Base-by-base conservation (phyloP, 768 basidiomycete genomes). In the Agaricus blazei region DNA sequence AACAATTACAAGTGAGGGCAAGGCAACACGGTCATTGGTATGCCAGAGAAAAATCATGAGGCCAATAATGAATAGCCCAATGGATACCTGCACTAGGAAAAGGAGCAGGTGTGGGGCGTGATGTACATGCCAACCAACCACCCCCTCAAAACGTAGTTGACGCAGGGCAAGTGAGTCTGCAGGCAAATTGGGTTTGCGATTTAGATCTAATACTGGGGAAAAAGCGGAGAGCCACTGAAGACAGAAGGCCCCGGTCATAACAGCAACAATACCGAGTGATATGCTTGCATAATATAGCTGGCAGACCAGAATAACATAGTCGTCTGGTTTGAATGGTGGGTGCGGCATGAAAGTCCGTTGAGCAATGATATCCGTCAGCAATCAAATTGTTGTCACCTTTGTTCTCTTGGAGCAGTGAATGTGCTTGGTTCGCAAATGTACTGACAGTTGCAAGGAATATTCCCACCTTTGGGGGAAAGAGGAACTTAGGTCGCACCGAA, bases 101-200 rank as follows among this genome's bases (percentile, higher is more conserved):
- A 57, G 31, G 3, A 57, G 43, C 2, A 47, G 23, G 3, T 48
- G 41, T 3, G 49, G 43, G 11, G 50, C 38, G 6, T 47, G 36
- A 28, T 23, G 49, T 14, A 57, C 51, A 1, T 31, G 34, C 56
- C 56, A 57, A 24, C 8, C 24, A 26, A 34, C 26, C 29, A 57
- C 15, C 23, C 56, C 56, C 11, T 57, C 56, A 23, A 45, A 51
- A 15, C 56, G 48, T 2, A 51, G 49, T 11, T 48, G 56, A n/a
- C 49, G 56, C 19, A 57, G 51, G 1, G 48, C 56, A 15, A 52
- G 49, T 9, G 48, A 34, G 9, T 51, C 38, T 3, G 31, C 26
- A n/a, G 31, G 26, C 2, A 36, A 40, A 14, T 31, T n/a, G 12
- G 29, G 24, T 37, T 57, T 51, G 12, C 46, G 23, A 15, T 34